Evolutionary conservation across 305 asterid species (phyloP).

Genomic region (Solanum aculeatissimum): DNA sequence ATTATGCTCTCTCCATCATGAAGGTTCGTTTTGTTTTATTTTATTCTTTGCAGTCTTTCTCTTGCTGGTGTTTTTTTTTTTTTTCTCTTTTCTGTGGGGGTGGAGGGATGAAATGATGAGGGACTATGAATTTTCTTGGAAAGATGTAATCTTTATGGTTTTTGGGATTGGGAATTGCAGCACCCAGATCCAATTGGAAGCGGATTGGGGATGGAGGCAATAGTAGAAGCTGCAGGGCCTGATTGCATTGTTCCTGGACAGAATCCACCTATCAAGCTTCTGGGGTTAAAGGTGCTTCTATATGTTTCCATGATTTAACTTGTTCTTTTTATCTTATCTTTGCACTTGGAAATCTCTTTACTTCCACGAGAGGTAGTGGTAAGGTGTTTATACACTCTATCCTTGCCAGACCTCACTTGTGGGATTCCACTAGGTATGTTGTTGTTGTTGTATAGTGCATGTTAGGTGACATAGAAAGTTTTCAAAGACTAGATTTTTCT

Average conservation of each 20-base stretch:
- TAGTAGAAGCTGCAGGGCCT: conserved; percentile 93
- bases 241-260: conserved; percentile 96
- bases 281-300: conserved; percentile 72
- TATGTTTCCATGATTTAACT: neutral
- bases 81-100: neutral
- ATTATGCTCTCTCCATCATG: conserved; percentile 66
- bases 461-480: neutral
- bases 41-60: neutral
- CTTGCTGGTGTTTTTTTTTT: neutral
- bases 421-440: no score
- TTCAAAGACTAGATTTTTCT: neutral
- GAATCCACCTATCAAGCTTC: conserved; percentile 58
- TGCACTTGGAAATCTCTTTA: no score
- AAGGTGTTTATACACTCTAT: no score
- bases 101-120: neutral
- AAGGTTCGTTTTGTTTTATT: conserved; percentile 30
- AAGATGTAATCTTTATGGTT: neutral
- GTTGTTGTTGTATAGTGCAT: neutral
- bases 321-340: neutral
- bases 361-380: no score
- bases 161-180: conserved; percentile 19
- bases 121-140: neutral
- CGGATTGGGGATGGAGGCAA: conserved; percentile 72
- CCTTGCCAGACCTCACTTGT: no score
- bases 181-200: conserved; percentile 74